phyloP scores from a whole-genome alignment of 805 yeast species.

The Hanseniaspora taiwanica region DNA sequence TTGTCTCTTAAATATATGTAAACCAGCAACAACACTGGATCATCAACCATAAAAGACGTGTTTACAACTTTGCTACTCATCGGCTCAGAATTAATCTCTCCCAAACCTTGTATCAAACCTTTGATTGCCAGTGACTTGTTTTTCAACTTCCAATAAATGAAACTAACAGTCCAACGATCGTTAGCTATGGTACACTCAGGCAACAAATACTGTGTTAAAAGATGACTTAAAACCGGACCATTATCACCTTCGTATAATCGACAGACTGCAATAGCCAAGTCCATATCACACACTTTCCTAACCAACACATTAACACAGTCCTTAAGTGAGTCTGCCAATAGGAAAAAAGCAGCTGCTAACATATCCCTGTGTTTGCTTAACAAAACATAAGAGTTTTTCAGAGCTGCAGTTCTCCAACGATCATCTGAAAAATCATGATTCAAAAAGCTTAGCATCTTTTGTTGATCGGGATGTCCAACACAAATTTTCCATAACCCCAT shows the following conservation, averaged over 20 bases:
- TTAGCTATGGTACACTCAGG: conserved; percentile 47
- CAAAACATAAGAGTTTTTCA: conserved; percentile 83
- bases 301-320: conserved; percentile 71
- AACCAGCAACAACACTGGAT: conserved; percentile 64
- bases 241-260: conserved; percentile 57
- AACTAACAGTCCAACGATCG: conserved; percentile 72
- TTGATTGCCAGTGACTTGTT: conserved; percentile 42
- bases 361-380: conserved; percentile 75
- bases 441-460: conserved; percentile 67
- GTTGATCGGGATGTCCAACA: conserved; percentile 64
- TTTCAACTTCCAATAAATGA: conserved; percentile 59
- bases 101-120: conserved; percentile 45
- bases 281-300: conserved; percentile 51
- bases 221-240: conserved; percentile 36
- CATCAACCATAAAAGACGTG: conserved; percentile 47
- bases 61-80: conserved; percentile 21
- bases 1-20: conserved; percentile 48
- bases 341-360: conserved; percentile 83
- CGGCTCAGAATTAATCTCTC: conserved; percentile 19
- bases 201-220: conserved; percentile 38
- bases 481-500: conserved; percentile 76
- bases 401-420: conserved; percentile 81
- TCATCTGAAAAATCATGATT: conserved; percentile 59
- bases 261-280: conserved; percentile 70
- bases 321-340: conserved; percentile 58